phyloP scores from a whole-genome alignment of 2,329 filamentous ascomycete genomes.

The Daldinia sp. region DNA sequence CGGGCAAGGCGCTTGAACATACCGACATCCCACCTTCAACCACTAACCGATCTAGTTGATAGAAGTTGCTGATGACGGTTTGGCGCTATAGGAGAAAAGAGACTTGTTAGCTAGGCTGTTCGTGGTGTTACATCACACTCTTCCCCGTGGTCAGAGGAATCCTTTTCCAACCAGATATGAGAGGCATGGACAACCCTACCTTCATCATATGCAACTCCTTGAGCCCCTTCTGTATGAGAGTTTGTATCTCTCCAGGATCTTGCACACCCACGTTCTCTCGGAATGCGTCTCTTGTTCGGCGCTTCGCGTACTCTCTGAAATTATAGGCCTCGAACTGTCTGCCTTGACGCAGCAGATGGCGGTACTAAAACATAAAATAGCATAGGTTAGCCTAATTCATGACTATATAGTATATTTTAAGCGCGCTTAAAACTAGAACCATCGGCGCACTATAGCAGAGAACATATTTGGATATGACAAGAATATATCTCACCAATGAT shows the following conservation, averaged over 20 bases:
- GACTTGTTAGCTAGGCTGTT: conserved; percentile 7
- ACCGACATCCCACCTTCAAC: conserved; percentile 87
- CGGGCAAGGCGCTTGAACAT: conserved; percentile 46
- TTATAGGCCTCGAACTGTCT: conserved; percentile 93
- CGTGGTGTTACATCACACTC: not conserved
- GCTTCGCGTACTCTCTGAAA: conserved; percentile 94
- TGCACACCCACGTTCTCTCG: conserved; percentile 77
- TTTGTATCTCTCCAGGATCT: conserved; percentile 81
- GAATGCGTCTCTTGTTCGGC: conserved; percentile 90
- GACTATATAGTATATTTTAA: not conserved
- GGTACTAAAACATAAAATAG: conserved; percentile 69
- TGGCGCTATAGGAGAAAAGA: conserved; percentile 71
- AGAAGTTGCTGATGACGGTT: conserved; percentile 94
- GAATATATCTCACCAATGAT: conserved; percentile 57
- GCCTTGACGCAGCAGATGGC: conserved; percentile 86
- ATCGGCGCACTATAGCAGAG: conserved; percentile 21
- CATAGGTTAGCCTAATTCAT: conserved; percentile 13
- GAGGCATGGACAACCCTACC: conserved; percentile 60
- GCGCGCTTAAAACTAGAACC: not conserved
- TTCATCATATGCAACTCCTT: conserved; percentile 90
- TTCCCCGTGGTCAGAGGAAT: not conserved
- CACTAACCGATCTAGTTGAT: conserved; percentile 88
- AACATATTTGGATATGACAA: not conserved
- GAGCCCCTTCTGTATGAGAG: conserved; percentile 86
- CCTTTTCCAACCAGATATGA: not conserved